Conservation (phyloP, 495 filamentous ascomycete genomes). For the Annulohypoxylon bovei region DNA sequence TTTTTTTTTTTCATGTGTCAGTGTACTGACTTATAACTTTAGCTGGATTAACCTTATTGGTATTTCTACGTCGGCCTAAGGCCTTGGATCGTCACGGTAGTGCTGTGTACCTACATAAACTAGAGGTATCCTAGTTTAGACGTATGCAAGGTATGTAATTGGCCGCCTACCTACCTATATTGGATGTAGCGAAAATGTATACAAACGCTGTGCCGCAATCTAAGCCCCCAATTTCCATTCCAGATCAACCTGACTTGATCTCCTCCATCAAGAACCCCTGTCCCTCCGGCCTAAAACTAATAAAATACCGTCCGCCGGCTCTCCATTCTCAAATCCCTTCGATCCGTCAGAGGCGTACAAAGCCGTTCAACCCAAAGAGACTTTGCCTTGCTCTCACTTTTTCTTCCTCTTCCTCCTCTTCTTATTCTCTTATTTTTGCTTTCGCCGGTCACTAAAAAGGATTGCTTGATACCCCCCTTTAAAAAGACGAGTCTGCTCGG, state of each 20-base stretch:
- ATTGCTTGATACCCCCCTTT: conserved; percentile 28
- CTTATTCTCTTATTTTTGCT: conserved; percentile 2
- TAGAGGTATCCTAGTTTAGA: conserved; percentile 7
- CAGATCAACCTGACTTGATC: conserved; percentile 22
- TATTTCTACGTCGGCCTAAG: neutral
- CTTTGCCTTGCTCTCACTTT: conserved; percentile 7
- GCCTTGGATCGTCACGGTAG: neutral
- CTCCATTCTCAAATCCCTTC: neutral
- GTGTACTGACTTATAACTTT: neutral
- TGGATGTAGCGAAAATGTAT: conserved; percentile 29
- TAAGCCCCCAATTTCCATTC: conserved; percentile 42
- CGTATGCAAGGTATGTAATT: conserved; percentile 12
- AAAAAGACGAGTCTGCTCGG: conserved; percentile 22
- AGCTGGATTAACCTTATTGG: neutral
- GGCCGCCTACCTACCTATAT: conserved; percentile 20
- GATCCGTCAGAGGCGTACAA: conserved; percentile 9
- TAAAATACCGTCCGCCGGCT: conserved; percentile 23
- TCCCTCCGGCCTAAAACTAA: conserved; percentile 19
- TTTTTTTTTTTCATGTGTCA: neutral
- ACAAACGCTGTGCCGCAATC: conserved; percentile 40
- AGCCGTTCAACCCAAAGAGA: conserved; percentile 1
- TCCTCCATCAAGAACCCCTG: conserved; percentile 17
- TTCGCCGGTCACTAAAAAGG: conserved; percentile 9
- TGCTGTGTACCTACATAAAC: neutral
- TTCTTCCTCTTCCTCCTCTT: neutral